A percentile compares a stretch with the other conserved stretches of the same genome.
Evolutionary conservation across 352 stramenopile genomes (phyloP).

Genomic region (Peronosclerospora sorghi): DNA sequence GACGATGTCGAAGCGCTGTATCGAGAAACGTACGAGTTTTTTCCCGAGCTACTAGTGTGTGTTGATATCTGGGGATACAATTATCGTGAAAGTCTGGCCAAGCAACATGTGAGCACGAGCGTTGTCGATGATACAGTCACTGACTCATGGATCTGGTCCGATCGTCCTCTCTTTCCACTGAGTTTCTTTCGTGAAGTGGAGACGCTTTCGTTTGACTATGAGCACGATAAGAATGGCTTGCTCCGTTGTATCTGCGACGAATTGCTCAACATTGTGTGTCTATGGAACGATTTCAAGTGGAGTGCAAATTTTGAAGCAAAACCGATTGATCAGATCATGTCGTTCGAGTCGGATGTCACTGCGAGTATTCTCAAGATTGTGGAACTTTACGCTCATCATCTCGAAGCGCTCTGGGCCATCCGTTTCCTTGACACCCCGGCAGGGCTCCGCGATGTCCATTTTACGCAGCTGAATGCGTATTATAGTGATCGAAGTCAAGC

Average conservation of each 20-base stretch:
- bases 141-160: conserved; percentile 1
- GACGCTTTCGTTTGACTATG: conserved; percentile 44
- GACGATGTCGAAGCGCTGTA: conserved; percentile 28
- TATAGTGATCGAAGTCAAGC: conserved; percentile 43
- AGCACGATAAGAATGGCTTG: conserved; percentile 41
- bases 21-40: conserved; percentile 55
- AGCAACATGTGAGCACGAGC: conserved; percentile 9
- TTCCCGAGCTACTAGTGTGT: conserved; percentile 51
- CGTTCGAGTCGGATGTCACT: conserved; percentile 55
- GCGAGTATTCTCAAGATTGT: conserved; percentile 51
- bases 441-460: conserved; percentile 33
- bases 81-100: conserved; percentile 26
- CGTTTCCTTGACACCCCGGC: conserved; percentile 34
- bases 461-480: conserved; percentile 65
- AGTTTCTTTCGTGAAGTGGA: conserved; percentile 36
- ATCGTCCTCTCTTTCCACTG: conserved; percentile 23
- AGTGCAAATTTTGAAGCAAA: conserved; percentile 38
- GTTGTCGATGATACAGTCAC: conserved; percentile 3
- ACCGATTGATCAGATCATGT: conserved; percentile 33
- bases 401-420: conserved; percentile 46
- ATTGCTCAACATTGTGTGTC: conserved; percentile 53
- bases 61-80: conserved; percentile 56
- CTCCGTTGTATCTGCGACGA: conserved; percentile 67
- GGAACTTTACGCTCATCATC: conserved; percentile 39
- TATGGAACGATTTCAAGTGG: conserved; percentile 78